Base-by-base conservation (phyloP, 768 basidiomycete genomes). In the Trametes villosa region DNA sequence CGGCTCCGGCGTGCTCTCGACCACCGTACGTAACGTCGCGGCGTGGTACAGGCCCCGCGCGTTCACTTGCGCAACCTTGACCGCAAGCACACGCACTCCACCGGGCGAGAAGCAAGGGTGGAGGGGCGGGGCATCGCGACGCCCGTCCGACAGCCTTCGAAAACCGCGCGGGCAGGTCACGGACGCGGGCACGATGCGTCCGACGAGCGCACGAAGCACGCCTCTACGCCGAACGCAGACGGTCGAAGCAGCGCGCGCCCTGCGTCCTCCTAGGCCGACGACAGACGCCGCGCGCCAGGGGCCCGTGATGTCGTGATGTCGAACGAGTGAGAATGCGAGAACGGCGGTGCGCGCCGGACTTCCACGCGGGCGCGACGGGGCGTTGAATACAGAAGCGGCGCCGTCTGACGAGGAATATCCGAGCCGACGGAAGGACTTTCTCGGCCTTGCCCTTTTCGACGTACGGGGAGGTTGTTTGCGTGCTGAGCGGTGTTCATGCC, bases 171-270 rank as follows among this genome's bases (percentile, higher is more conserved):
- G 29, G 33, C 18, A 26, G 18, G 17, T 24, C 29, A 31, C 34
- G 33, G 20, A 31, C 46, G 11, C 38, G 30, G 22, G 33, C 56
- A 40, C 56, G 56, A 33, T 49, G 46, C 38, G 47, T 57, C 56
- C 56, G 56, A 57, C 56, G 56, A 30, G 48, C 56, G 56, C 56
- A 57, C 47, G 56, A 57, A 57, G 56, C 56, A 40, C 38, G 11
- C 11, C 9, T 15, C 31, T 20, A 17, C 6, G 8, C 30, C 48
- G n/a, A 31, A 48, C 30, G 22, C 18, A 26, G 31, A 46, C 34
- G 22, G 18, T n/a, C 22, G 33, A 27, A 11, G 20, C 44, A 22
- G 27, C 13, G 36, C 13, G 13, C 4, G 49, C 12, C 38, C 38
- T 22, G 22, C 51, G 24, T 17, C 33, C 49, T 9, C 40, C 52